Evolutionary conservation across 2,329 filamentous ascomycete species (phyloP).

Genomic region (Hymenoscyphus infarciens): DNA sequence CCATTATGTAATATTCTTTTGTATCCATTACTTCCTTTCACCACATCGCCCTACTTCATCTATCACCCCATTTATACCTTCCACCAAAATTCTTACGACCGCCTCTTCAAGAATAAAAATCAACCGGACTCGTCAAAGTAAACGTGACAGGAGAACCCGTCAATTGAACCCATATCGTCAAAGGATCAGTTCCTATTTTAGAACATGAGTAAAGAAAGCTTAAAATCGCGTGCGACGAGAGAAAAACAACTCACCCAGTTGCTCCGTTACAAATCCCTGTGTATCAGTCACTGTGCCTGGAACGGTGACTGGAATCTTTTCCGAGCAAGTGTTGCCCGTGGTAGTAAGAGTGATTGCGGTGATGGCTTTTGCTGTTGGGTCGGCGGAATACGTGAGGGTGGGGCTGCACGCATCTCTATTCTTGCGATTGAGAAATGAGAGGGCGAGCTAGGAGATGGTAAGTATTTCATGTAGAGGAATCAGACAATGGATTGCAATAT

Average conservation of each 20-base stretch:
- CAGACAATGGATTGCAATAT: slow-evolving; percentile 17
- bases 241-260: slow-evolving; percentile 37
- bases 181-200: slow-evolving; percentile 45
- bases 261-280: slow-evolving; percentile 33
- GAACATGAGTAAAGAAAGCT: background rate
- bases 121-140: slow-evolving; percentile 33
- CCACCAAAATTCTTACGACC: background rate
- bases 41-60: background rate
- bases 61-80: too few species aligned
- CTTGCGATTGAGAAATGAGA: slow-evolving; percentile 49
- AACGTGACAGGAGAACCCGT: slow-evolving; percentile 44
- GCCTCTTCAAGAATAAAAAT: slow-evolving; percentile 13
- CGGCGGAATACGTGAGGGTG: slow-evolving; percentile 20
- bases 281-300: slow-evolving; percentile 37
- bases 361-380: slow-evolving; percentile 21
- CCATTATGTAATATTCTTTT: too few species aligned
- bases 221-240: too few species aligned
- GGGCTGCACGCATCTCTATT: slow-evolving; percentile 25
- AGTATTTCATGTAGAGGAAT: background rate
- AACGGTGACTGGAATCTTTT: slow-evolving; percentile 29
- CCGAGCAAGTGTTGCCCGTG: slow-evolving; percentile 30
- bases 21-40: background rate
- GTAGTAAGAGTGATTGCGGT: slow-evolving; percentile 42
- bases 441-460: slow-evolving; percentile 14
- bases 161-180: slow-evolving; percentile 47